These are phyloP conservation scores for Candida chilensis DNA, from an alignment of 805 yeast species.

Conservation along the genomic window DNA sequence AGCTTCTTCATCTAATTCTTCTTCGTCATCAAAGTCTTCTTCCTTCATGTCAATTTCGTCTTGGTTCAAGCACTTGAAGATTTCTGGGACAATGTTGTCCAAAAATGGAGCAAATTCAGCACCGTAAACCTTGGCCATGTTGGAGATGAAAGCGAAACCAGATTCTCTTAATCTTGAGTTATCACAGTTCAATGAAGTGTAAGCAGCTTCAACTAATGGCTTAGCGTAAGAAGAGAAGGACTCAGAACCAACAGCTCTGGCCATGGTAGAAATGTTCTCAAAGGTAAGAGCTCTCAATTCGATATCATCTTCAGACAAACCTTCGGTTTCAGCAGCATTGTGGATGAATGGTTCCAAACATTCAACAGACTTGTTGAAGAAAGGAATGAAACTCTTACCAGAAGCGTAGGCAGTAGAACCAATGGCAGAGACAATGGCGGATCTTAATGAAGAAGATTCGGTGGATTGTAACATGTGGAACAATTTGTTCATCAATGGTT, in stretches of 20 bases:
- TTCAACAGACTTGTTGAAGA: constrained; percentile 72
- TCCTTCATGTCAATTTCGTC: constrained; percentile 55
- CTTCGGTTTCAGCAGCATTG: constrained; percentile 59
- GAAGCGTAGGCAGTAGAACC: constrained; percentile 97
- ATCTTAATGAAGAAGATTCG: constrained; percentile 61
- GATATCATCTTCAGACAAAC: constrained; percentile 79
- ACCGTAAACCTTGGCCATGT: constrained; percentile 92
- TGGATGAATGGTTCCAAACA: constrained; percentile 76
- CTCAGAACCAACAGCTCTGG: constrained; percentile 92
- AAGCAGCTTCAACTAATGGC: constrained; percentile 84
- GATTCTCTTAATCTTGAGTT: constrained; percentile 87
- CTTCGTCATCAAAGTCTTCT: constrained; percentile 41
- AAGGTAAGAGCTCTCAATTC: constrained; percentile 88
- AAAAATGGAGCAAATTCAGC: constrained; percentile 83
- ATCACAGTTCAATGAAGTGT: constrained; percentile 65
- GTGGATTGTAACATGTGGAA: constrained; percentile 76
- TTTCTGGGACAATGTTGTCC: constrained; percentile 73
- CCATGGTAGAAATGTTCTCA: constrained; percentile 91
- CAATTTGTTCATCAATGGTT: constrained; percentile 83
- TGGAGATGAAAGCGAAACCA: constrained; percentile 87
- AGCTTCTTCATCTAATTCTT: constrained; percentile 48
- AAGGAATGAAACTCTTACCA: constrained; percentile 82
- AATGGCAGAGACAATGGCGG: constrained; percentile 86
- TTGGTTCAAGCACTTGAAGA: constrained; percentile 76
- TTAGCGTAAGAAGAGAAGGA: constrained; percentile 79